Evolutionary conservation across 108 stramenopile species (phyloP), one percentile per base, ranked within the genome.

Genomic region (Skeletonema marinoi): DNA sequence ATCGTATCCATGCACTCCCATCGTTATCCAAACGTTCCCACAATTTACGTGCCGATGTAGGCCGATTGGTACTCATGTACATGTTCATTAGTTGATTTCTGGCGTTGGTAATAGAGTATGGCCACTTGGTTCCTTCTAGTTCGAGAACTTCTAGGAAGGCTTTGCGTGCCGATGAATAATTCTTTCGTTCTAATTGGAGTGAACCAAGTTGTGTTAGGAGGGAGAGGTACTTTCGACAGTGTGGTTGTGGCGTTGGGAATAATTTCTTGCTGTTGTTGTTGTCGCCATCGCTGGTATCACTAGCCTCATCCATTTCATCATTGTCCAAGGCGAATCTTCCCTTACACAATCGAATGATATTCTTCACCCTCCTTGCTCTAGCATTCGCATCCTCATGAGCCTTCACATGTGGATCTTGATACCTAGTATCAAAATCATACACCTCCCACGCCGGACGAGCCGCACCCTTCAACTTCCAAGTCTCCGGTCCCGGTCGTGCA

Each of bases 351-450:
- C 60, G 33, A 9, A 96, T 69, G 1, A 94, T 61, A 83, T 96
- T 96, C 33, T 81, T 73, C 31, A 63, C 25, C 48, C 95, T 85
- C 41, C 82, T 61, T 1, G 78, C 73, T 75, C 85, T 93, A 16
- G 60, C 80, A 32, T 80, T 85, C 16, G 87, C 89, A 60, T 94
- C 88, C 65, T 92, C 89, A 44, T 88, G 80, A 10, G 87, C 92
- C 77, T 90, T 83, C 1, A 86, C 61, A 66, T 96, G 87, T 7
- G 90, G 88, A 89, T 93, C 91, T n/a, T 89, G 87, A 74, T 93
- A 94, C n/a, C 94, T 81, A 1, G 83, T 87, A 77, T 97, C 96
- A 75, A 95, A 95, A 75, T 95, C 93, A 68, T 97, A 95, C 0
- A 97, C 92, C 81, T 93, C 79, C 78, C 81, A 82, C 11, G 96